Percentiles rank a stretch among this genome's conserved stretches.
Conservation (phyloP, 2,329 filamentous ascomycete species). For the Xylariaceae sp. region DNA sequence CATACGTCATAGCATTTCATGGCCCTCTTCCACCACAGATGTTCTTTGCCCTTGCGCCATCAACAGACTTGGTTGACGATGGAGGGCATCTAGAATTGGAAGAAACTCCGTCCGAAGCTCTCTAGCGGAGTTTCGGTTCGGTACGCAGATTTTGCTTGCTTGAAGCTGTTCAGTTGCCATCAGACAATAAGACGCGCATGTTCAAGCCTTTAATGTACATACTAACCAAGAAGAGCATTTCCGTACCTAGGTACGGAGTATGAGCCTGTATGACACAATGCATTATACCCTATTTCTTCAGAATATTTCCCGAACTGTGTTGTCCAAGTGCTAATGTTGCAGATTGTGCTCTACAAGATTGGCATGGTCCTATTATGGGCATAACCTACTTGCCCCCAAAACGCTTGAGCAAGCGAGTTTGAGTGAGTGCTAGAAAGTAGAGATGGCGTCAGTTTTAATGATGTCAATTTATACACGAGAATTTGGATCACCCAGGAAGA, state of each 20-base stretch:
- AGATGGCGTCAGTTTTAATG: too few relatives aligned
- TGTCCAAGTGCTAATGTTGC: too few relatives aligned
- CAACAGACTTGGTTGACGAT: not conserved
- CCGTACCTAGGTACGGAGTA: not conserved
- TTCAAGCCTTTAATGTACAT: not conserved
- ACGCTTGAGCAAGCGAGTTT: too few relatives aligned
- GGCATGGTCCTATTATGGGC: too few relatives aligned
- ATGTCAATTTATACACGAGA: too few relatives aligned
- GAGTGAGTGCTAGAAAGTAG: too few relatives aligned
- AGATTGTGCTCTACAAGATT: too few relatives aligned
- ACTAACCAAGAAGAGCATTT: not conserved
- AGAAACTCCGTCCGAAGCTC: not conserved
- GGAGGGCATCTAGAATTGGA: not conserved
- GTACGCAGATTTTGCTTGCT: not conserved
- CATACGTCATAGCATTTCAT: not conserved
- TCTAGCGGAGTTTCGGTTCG: not conserved
- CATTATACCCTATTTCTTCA: not conserved
- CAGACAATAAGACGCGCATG: not conserved
- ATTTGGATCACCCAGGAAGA: too few relatives aligned
- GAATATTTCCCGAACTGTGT: too few relatives aligned
- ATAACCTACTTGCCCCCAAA: too few relatives aligned
- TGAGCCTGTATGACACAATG: not conserved
- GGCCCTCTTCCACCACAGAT: not conserved
- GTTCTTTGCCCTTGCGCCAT: not conserved
- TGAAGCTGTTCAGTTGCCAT: not conserved